Evolutionary conservation across 805 yeast genomes (phyloP).

Genomic region (Metschnikowia anglica): DNA sequence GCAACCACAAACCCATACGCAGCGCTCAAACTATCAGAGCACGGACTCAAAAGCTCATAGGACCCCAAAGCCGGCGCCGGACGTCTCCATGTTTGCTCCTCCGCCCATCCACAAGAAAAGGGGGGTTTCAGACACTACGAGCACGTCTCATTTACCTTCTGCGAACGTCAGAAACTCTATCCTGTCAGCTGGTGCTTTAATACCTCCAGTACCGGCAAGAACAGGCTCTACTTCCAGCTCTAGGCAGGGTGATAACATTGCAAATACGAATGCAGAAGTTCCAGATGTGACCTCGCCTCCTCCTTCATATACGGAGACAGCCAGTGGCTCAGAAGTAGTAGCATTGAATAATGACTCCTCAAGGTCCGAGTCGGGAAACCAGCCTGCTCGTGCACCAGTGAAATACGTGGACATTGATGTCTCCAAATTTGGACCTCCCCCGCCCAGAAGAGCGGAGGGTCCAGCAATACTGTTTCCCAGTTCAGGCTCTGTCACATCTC

Average conservation of each 20-base stretch:
- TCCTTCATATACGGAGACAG: conserved; percentile 5
- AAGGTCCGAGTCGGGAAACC: neutral
- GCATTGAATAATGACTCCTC: neutral
- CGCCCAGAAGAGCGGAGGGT: conserved; percentile 31
- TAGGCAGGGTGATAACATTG: neutral
- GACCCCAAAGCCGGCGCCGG: conserved; percentile 30
- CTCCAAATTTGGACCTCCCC: conserved; percentile 45
- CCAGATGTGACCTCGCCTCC: conserved; percentile 6
- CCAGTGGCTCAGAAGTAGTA: neutral
- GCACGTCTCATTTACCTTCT: neutral
- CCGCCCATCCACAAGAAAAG: conserved; percentile 38
- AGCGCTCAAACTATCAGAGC: neutral
- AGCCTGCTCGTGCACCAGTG: conserved; percentile 11
- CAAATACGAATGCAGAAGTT: neutral
- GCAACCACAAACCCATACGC: neutral
- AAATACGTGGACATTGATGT: conserved; percentile 34
- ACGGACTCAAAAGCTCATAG: neutral
- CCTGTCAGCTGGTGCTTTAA: neutral
- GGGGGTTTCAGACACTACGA: conserved; percentile 1
- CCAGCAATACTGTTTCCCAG: neutral
- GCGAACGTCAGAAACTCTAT: neutral
- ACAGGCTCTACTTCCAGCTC: conserved; percentile 2
- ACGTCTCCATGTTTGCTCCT: conserved; percentile 39
- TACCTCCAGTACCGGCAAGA: conserved; percentile 9
- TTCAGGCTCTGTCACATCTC: neutral